Base-by-base conservation (phyloP, 495 filamentous ascomycete species). In the Trichoderma orchidacearum region DNA sequence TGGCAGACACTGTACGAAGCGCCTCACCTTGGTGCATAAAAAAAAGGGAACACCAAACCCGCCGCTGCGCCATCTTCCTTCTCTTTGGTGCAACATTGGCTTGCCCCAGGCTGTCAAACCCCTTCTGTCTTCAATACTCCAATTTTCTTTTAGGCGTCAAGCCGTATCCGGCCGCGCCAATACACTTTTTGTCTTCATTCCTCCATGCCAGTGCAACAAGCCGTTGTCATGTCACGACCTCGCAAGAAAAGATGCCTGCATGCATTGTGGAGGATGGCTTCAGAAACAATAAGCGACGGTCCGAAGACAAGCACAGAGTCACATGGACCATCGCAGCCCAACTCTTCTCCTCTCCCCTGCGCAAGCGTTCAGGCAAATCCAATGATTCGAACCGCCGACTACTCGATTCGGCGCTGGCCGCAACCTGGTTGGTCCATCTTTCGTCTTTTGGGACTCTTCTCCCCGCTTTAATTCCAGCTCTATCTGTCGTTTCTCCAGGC, bases 21-120 rank as follows among this genome's bases (percentile, higher is more conserved):
- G n/a, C 21, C 41, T 48, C 41, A 48, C 41, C 27, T 48, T 48
- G 41, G 41, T 48, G 41, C 41, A 48, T 48, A 48, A 48, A 48
- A 35, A 34, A 34, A 11, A 34, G n/a, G 7, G n/a, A 11, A 11
- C 32, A 35, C 32, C 32, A 11, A n/a, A 11, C 32, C 32, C 12
- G 21, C 12, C 41, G 9, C 11, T 48, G 3, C 15, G 38, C 5
- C 13, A 7, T 15, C 4, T 6, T 15, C 34, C 34, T 13, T 36
- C 3, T 15, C 13, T n/a, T n/a, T 3, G 5, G 11, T 36, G 34
- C 5, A 15, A 3, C 11, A 5, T 36, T 36, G 11, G 34, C 21
- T 17, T 8, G 41, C 18, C 41, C 21, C n/a, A 1, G 17, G 12
- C n/a, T 48, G 6, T 23, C 13, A 12, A 8, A 9, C 8, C 7